Percentiles rank a stretch among this genome's conserved stretches.
phyloP scores from a whole-genome alignment of 768 basidiomycete genomes.

The Auricularia cornea region DNA sequence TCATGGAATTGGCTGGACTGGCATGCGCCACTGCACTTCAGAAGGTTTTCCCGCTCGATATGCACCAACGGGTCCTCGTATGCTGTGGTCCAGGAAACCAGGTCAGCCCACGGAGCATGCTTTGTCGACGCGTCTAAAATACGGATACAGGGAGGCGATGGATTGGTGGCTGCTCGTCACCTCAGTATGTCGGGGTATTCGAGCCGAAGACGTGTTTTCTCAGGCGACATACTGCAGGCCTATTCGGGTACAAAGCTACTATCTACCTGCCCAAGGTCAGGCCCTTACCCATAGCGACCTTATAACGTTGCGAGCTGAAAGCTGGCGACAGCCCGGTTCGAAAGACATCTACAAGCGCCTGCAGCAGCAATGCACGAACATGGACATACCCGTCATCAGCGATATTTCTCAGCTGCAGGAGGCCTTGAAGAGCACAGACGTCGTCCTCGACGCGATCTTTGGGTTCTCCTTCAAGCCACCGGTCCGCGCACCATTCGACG shows the following conservation, averaged over 20 bases:
- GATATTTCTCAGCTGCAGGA: conserved; percentile 29
- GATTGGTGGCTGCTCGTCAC: conserved; percentile 92
- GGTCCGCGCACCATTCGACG: conserved; percentile 79
- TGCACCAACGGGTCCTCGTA: conserved; percentile 74
- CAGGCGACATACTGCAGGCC: conserved; percentile 37
- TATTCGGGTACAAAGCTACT: conserved; percentile 86
- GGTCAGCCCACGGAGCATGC: conserved; percentile 26
- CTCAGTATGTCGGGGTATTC: conserved; percentile 45
- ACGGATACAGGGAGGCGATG: conserved; percentile 64
- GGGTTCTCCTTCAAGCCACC: conserved; percentile 96
- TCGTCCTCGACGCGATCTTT: conserved; percentile 92
- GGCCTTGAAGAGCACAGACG: conserved; percentile 49
- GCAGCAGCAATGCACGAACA: conserved; percentile 79
- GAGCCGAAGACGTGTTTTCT: neutral
- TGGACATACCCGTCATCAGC: conserved; percentile 67
- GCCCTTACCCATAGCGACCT: too few species aligned
- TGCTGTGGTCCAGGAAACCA: conserved; percentile 98
- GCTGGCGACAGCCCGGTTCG: conserved; percentile 56
- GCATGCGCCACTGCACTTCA: conserved; percentile 86
- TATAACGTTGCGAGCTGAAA: neutral
- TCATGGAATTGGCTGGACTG: conserved; percentile 95
- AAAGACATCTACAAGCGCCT: conserved; percentile 93
- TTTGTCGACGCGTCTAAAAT: neutral
- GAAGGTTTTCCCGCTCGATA: conserved; percentile 60
- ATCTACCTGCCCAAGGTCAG: conserved; percentile 90